Base-by-base conservation (phyloP, 2,329 filamentous ascomycete genomes). In the Thelonectria olida region DNA sequence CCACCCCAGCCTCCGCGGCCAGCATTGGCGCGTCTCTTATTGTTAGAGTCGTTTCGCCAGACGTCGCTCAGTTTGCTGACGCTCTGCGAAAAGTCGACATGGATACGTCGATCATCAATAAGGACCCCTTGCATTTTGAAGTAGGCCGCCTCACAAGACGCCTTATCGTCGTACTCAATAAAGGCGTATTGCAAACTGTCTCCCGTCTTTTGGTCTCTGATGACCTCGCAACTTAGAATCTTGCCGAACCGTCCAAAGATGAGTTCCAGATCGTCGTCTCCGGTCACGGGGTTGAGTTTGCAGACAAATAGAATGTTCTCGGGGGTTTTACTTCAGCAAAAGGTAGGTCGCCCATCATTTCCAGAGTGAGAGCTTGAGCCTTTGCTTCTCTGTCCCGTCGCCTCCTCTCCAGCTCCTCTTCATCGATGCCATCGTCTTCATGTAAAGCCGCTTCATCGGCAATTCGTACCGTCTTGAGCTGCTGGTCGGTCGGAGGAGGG, bases 51-150 rank as follows among this genome's bases (percentile, higher is more conserved):
- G 62, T 88, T 90, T 64, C 96, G 87, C 96, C 96, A 99, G 15
- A 90, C 89, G 64, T 97, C 92, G 45, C 93, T 96, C 7, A 99
- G 80, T 74, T 93, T 95, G 64, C 89, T 87, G 63, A 94, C 96
- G 74, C 93, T 97, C 80, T 99, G 96, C 10, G 94, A 97, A 78
- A 99, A 99, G 79, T 99, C 96, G 57, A 99, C 96, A 74, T 99
- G 96, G 65, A 99, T 99, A 41, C 96, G 90, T 67, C 97, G 92
- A 71, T 99, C 96, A 72, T 99, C 96, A 67, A 99, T 98, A 56
- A 99, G 81, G 2, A 98, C 95, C 2, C 91, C 93, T 76, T 99
- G 93, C 96, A 99, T 99, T 80, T 99, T 99, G 81, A 96, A 96
- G 74, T 97, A 99, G 3, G 96, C 96, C 53, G 92, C 88, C 79